Percentiles rank a stretch among this genome's conserved stretches.
Conservation (phyloP, 1,284 basidiomycete genomes). For the Trichosporon asahii region DNA sequence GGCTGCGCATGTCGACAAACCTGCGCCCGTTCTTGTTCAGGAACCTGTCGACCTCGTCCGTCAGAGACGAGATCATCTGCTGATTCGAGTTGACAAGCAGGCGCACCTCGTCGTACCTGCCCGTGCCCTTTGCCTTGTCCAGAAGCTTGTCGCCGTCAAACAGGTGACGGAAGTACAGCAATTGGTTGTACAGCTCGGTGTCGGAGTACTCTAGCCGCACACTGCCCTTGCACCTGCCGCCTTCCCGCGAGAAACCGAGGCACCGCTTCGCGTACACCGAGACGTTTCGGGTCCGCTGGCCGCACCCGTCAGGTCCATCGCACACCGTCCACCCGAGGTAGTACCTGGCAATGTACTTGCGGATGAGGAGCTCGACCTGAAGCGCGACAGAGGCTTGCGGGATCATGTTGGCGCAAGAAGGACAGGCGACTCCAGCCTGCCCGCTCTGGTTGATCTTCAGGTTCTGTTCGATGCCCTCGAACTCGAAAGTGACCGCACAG, state of each 20-base stretch:
- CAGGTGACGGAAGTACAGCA: slow-evolving; percentile 72
- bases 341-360: slow-evolving; percentile 71
- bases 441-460: slow-evolving; percentile 40
- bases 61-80: slow-evolving; percentile 52
- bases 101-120: slow-evolving; percentile 60
- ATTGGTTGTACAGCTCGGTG: slow-evolving; percentile 75
- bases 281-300: slow-evolving; percentile 77
- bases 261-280: slow-evolving; percentile 84
- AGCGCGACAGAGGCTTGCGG: slow-evolving; percentile 64
- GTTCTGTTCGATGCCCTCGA: slow-evolving; percentile 58
- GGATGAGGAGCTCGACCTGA: slow-evolving; percentile 83
- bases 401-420: slow-evolving; percentile 60
- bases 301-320: slow-evolving; percentile 73
- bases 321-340: slow-evolving; percentile 89
- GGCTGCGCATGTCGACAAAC: slow-evolving; percentile 71
- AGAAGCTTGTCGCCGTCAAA: slow-evolving; percentile 70
- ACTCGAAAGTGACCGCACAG: slow-evolving; percentile 64
- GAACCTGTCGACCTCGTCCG: slow-evolving; percentile 68
- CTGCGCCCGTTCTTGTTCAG: slow-evolving; percentile 76
- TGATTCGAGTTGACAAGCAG: slow-evolving; percentile 58
- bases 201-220: slow-evolving; percentile 82
- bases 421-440: slow-evolving; percentile 57
- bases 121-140: slow-evolving; percentile 56
- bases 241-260: slow-evolving; percentile 55
- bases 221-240: slow-evolving; percentile 61